Evolutionary conservation across 371 early-diverging fungal genomes (phyloP).

Genomic region (Rhizopus sp.): DNA sequence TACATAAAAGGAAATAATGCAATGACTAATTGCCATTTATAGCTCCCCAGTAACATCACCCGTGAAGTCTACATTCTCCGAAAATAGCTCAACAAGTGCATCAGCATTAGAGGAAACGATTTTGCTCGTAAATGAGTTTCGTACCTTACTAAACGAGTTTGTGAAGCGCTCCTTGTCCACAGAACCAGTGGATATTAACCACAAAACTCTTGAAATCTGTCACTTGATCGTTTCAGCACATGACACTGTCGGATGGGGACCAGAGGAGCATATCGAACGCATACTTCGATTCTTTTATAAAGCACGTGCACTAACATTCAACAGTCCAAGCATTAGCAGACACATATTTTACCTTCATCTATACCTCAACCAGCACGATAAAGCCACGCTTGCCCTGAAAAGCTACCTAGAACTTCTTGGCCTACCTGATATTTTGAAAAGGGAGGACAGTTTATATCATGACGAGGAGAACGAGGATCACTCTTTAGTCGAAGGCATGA

Average conservation of each 20-base stretch:
- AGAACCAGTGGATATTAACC: conserved; percentile 13
- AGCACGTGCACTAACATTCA: conserved; percentile 65
- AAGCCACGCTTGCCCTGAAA: conserved; percentile 63
- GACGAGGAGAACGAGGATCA: not conserved
- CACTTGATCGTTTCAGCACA: conserved; percentile 30
- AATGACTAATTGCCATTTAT: not conserved
- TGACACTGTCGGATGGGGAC: conserved; percentile 44
- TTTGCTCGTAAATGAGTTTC: conserved; percentile 17
- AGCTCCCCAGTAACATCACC: conserved; percentile 9
- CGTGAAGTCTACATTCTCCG: conserved; percentile 10
- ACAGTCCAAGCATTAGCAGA: conserved; percentile 66
- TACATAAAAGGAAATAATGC: not conserved
- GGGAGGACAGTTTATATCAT: not conserved
- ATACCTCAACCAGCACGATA: conserved; percentile 64
- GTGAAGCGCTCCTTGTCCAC: not conserved
- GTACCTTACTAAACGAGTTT: conserved; percentile 6
- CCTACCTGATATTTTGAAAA: conserved; percentile 14
- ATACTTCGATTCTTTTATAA: conserved; percentile 45
- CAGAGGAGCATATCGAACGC: conserved; percentile 16
- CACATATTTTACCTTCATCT: conserved; percentile 60
- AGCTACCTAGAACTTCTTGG: conserved; percentile 60
- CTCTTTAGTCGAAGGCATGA: not conserved
- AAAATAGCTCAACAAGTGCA: conserved; percentile 3
- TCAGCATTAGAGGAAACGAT: conserved; percentile 22
- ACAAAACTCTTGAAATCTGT: conserved; percentile 26